Conservation (phyloP, 345 rosid genomes). For the Durio zibethinus region DNA sequence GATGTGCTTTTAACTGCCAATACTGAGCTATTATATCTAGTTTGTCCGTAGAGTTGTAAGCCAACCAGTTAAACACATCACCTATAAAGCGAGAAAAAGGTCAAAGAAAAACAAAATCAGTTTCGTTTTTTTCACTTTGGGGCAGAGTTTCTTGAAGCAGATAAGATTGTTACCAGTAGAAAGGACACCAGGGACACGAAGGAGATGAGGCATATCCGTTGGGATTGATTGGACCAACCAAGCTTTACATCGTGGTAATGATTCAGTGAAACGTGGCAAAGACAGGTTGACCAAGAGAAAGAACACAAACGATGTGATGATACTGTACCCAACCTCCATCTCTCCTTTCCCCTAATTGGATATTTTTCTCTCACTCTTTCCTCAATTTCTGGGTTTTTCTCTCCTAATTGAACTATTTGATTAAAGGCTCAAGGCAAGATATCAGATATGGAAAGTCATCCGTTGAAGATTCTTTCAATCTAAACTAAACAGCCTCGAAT, state of each 20-base stretch:
- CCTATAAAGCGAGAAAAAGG: conserved; percentile 29
- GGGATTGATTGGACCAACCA: conserved; percentile 97
- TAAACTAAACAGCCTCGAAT: not conserved
- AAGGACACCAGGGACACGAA: conserved; percentile 63
- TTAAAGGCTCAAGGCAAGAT: not conserved
- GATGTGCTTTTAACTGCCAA: conserved; percentile 67
- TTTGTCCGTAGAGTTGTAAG: conserved; percentile 55
- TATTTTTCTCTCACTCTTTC: not conserved
- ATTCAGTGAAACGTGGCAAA: conserved; percentile 20
- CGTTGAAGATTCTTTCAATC: not conserved
- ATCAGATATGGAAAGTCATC: not conserved
- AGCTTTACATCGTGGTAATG: conserved; percentile 57
- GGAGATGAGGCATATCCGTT: conserved; percentile 81
- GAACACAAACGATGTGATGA: conserved; percentile 3
- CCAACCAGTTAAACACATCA: conserved; percentile 79
- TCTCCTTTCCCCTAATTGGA: not conserved
- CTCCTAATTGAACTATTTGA: not conserved
- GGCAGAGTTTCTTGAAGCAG: not conserved
- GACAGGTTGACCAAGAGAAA: conserved; percentile 30
- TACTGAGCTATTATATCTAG: conserved; percentile 84
- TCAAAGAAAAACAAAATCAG: not conserved
- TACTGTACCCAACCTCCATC: not conserved
- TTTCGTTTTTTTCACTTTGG: not conserved
- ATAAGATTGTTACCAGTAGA: conserved; percentile 49
- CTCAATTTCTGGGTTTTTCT: not conserved